Percentiles rank a stretch among this genome's conserved stretches.
These are phyloP conservation scores for Apophysomyces trapeziformis DNA, from an alignment of 371 early-diverging fungal genomes.

Conservation along the genomic window DNA sequence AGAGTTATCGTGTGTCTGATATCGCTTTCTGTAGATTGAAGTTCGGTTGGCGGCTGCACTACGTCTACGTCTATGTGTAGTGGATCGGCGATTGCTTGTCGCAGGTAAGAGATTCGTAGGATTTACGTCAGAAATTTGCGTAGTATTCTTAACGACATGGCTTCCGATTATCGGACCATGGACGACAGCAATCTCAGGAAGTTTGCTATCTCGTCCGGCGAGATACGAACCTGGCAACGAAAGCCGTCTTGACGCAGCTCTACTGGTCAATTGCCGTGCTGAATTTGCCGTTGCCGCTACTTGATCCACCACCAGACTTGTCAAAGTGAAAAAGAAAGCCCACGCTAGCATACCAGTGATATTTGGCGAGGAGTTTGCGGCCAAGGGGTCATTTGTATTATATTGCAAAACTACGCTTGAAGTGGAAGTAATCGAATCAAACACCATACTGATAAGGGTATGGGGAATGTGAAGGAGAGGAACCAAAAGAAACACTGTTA, in stretches of 20 bases:
- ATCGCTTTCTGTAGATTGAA: conserved; percentile 1
- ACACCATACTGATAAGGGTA: conserved; percentile 39
- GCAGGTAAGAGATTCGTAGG: background rate
- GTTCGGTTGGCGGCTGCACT: background rate
- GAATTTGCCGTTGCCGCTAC: conserved; percentile 16
- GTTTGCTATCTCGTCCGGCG: conserved; percentile 1
- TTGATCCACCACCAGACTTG: conserved; percentile 39
- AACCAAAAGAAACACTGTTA: conserved; percentile 32
- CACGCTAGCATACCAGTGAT: conserved; percentile 37
- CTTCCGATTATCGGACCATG: background rate
- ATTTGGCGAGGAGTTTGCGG: conserved; percentile 15
- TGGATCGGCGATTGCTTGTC: background rate
- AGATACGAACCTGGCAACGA: conserved; percentile 33
- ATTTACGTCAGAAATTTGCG: background rate
- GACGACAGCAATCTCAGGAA: background rate
- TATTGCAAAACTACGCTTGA: background rate
- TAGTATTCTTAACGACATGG: background rate
- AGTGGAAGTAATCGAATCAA: conserved; percentile 25
- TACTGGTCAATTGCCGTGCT: background rate
- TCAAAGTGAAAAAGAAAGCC: conserved; percentile 41
- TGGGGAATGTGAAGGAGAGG: conserved; percentile 47
- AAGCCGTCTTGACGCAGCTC: conserved; percentile 16
- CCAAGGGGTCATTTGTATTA: background rate
- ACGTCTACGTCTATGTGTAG: conserved; percentile 2
- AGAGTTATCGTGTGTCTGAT: conserved; percentile 1